These are phyloP conservation scores for Aspergillus clavatus DNA, from an alignment of 2,329 filamentous ascomycete genomes.

Conservation along the genomic window DNA sequence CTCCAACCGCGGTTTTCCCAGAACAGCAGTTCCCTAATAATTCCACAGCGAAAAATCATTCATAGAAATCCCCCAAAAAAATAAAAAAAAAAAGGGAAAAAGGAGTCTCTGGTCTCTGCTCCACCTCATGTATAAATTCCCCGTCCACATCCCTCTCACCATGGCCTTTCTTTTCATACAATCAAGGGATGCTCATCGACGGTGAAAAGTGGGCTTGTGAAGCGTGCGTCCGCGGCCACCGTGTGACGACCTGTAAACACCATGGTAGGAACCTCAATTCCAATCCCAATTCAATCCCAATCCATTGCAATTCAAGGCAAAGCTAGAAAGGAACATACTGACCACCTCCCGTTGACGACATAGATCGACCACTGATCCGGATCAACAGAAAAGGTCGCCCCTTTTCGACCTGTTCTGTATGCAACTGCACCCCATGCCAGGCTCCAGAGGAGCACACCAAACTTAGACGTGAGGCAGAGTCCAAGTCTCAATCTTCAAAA, in stretches of 20 bases:
- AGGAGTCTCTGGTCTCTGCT: no score
- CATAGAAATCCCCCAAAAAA: no score
- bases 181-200: slow-evolving; percentile 67
- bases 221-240: slow-evolving; percentile 92
- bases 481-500: slow-evolving; percentile 28
- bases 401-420: slow-evolving; percentile 92
- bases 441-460: slow-evolving; percentile 85
- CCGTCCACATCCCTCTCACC: slow-evolving; percentile 10
- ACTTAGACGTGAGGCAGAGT: slow-evolving; percentile 32
- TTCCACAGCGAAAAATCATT: no score
- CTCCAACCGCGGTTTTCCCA: no score
- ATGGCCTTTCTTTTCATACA: slow-evolving; percentile 11
- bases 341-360: background rate
- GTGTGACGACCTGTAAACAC: slow-evolving; percentile 95
- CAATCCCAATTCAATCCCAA: background rate
- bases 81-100: no score
- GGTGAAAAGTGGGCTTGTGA: slow-evolving; percentile 97
- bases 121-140: slow-evolving; percentile 18
- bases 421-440: slow-evolving; percentile 78
- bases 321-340: background rate
- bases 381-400: slow-evolving; percentile 97
- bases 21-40: background rate
- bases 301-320: no score
- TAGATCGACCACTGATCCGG: slow-evolving; percentile 84
- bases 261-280: slow-evolving; percentile 54